phyloP scores from a whole-genome alignment of 495 filamentous ascomycete genomes.

The Lentithecium fluviatile region DNA sequence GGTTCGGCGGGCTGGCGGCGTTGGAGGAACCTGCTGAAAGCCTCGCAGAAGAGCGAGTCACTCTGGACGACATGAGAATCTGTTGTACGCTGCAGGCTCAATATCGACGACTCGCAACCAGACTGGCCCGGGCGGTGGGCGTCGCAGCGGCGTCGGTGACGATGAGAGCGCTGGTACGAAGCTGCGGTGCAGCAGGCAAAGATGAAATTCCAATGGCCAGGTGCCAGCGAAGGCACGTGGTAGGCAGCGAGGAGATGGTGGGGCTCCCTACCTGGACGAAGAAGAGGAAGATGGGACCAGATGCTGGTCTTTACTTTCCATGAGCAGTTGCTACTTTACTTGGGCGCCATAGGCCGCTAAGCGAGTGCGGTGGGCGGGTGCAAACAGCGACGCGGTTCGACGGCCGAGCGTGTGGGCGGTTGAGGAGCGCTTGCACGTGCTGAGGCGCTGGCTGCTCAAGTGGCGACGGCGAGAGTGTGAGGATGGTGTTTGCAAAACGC shows the following conservation, averaged over 20 bases:
- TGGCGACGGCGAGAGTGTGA: not conserved
- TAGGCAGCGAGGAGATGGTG: constrained; percentile 28
- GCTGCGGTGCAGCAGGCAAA: constrained; percentile 6
- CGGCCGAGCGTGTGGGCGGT: not conserved
- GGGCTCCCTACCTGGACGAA: constrained; percentile 30
- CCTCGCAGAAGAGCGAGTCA: constrained; percentile 47
- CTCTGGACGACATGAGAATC: constrained; percentile 47
- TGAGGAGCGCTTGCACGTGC: too few relatives aligned
- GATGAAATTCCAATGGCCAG: too few relatives aligned
- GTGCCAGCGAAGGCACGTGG: not conserved
- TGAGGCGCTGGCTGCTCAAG: not conserved
- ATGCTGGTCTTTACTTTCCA: constrained; percentile 35
- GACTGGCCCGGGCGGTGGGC: constrained; percentile 29
- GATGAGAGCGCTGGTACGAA: constrained; percentile 24
- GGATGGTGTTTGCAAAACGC: not conserved
- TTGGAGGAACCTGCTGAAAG: constrained; percentile 37
- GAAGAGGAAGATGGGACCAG: constrained; percentile 21
- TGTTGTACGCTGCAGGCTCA: constrained; percentile 16
- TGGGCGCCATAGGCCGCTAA: constrained; percentile 35
- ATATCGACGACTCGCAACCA: constrained; percentile 29
- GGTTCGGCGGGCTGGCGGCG: constrained; percentile 36
- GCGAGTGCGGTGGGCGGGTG: constrained; percentile 29
- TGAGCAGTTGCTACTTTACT: constrained; percentile 26
- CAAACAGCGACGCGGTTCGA: not conserved
- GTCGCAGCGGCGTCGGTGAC: constrained; percentile 34